Evolutionary conservation across 1,139 yeast genomes (phyloP).

Genomic region (Yamadazyma aaseri): DNA sequence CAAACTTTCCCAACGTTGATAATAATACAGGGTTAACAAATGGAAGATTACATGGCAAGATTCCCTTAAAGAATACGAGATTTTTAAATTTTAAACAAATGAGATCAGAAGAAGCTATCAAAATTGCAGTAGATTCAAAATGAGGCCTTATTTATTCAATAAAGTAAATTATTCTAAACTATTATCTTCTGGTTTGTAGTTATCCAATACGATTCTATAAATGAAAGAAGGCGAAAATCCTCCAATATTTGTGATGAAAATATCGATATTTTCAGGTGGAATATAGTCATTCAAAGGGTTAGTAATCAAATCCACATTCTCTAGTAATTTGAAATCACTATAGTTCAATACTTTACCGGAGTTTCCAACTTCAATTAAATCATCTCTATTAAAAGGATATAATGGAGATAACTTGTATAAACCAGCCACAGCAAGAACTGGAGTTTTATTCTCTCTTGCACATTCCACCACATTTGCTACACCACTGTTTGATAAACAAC

Average conservation of each 20-base stretch:
- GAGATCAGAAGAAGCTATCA: neutral
- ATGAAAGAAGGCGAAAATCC: slow-evolving; percentile 96
- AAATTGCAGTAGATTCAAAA: neutral
- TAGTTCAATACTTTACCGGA: slow-evolving; percentile 80
- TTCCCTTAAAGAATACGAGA: neutral
- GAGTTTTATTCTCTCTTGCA: slow-evolving; percentile 92
- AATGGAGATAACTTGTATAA: slow-evolving; percentile 89
- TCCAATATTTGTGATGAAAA: slow-evolving; percentile 91
- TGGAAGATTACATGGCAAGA: too few relatives aligned
- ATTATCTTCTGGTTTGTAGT: slow-evolving; percentile 84
- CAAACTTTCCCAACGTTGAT: too few relatives aligned
- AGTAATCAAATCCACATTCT: slow-evolving; percentile 72
- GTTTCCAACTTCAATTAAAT: slow-evolving; percentile 89
- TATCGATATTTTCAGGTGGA: slow-evolving; percentile 91
- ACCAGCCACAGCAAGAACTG: slow-evolving; percentile 95
- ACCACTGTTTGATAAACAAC: slow-evolving; percentile 86
- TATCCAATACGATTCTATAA: slow-evolving; percentile 92
- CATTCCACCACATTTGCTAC: slow-evolving; percentile 93
- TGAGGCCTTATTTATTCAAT: neutral
- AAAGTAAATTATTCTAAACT: slow-evolving; percentile 38
- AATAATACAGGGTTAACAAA: too few relatives aligned
- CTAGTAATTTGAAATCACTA: slow-evolving; percentile 61
- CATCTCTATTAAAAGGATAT: slow-evolving; percentile 89
- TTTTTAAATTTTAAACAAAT: neutral
- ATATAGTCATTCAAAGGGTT: slow-evolving; percentile 93